phyloP scores from a whole-genome alignment of 345 rosid genomes.

The Aquilaria sinensis region DNA sequence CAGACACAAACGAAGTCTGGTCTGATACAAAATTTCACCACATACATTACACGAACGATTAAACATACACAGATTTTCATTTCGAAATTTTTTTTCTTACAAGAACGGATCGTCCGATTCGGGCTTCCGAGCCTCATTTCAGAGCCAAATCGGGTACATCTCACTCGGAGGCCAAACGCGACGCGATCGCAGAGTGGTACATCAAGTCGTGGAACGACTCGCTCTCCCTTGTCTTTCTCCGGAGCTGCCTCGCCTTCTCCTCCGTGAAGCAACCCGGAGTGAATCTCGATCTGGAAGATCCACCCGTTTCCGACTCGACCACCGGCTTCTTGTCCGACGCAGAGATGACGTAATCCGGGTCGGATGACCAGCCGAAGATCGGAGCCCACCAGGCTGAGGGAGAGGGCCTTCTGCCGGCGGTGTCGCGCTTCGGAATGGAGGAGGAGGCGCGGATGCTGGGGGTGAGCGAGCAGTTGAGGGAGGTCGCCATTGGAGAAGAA shows the following conservation, averaged over 20 bases:
- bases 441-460: constrained; percentile 36
- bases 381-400: constrained; percentile 59
- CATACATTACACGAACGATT: background rate
- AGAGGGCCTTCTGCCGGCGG: constrained; percentile 13
- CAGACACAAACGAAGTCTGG: background rate
- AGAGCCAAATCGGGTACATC: constrained; percentile 30
- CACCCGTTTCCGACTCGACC: constrained; percentile 16
- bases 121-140: constrained; percentile 10
- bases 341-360: constrained; percentile 48
- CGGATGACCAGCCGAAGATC: constrained; percentile 56
- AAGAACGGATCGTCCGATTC: background rate
- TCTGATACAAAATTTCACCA: background rate
- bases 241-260: constrained; percentile 61
- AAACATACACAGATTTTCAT: background rate
- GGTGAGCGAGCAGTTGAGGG: constrained; percentile 31
- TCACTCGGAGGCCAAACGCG: constrained; percentile 64
- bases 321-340: constrained; percentile 11
- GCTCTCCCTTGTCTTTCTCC: constrained; percentile 42
- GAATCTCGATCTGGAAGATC: constrained; percentile 23
- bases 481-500: constrained; percentile 35
- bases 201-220: constrained; percentile 57
- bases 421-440: constrained; percentile 23
- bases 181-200: constrained; percentile 76
- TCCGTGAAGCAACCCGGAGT: constrained; percentile 50
- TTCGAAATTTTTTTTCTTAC: background rate